Percentiles rank a stretch among this genome's conserved stretches.
Evolutionary conservation across 78 protist genomes (phyloP).

Genomic region (Dictyostelium capitatum): DNA sequence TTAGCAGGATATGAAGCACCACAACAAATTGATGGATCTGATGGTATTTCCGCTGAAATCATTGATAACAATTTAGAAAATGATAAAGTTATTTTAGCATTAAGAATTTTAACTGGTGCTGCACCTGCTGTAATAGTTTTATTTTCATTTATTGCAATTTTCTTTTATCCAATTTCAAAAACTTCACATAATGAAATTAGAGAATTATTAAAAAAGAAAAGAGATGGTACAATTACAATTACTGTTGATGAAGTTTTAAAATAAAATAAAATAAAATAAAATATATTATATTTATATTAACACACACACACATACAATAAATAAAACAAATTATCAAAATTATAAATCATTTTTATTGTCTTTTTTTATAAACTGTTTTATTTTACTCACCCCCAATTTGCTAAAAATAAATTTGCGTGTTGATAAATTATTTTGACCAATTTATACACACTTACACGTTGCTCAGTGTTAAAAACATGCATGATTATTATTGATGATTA

Average conservation of each 20-base stretch:
- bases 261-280: too few relatives aligned
- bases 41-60: constrained; percentile 53
- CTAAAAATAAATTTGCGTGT: too few relatives aligned
- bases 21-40: neutral
- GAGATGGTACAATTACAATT: constrained; percentile 58
- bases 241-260: constrained; percentile 24
- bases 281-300: too few relatives aligned
- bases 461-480: too few relatives aligned
- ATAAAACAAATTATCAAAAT: too few relatives aligned
- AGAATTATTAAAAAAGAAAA: constrained; percentile 58
- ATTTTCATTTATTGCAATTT: constrained; percentile 68
- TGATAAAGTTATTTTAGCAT: constrained; percentile 4
- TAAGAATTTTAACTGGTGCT: constrained; percentile 43
- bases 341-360: too few relatives aligned
- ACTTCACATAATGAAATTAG: constrained; percentile 51
- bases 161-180: constrained; percentile 81
- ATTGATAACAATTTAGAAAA: constrained; percentile 56
- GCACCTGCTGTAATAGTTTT: constrained; percentile 57
- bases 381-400: too few relatives aligned
- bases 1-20: constrained; percentile 69
- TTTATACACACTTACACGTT: too few relatives aligned
- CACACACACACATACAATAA: too few relatives aligned
- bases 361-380: too few relatives aligned
- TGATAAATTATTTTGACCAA: too few relatives aligned
- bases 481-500: too few relatives aligned